phyloP scores from a whole-genome alignment of 2,329 filamentous ascomycete species.

The Cryphonectria parasitica region DNA sequence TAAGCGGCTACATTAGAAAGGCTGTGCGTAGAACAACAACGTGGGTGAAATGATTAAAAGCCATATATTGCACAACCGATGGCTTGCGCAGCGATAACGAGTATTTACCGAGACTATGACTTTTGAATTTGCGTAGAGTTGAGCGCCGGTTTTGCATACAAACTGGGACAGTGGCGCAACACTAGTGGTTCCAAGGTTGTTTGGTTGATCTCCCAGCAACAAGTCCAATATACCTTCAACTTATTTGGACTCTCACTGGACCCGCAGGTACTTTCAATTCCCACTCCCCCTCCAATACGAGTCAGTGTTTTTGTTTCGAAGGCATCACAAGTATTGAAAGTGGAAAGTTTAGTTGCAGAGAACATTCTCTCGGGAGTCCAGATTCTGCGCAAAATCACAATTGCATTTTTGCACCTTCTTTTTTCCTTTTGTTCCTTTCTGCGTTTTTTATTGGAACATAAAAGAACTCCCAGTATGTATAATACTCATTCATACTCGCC shows the following conservation, averaged over 20 bases:
- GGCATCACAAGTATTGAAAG: background rate
- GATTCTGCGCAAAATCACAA: background rate
- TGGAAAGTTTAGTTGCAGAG: background rate
- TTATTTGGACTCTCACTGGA: background rate
- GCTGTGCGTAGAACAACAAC: background rate
- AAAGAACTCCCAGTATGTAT: background rate
- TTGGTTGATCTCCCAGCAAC: background rate
- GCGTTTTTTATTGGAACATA: background rate
- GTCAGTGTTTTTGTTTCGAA: background rate
- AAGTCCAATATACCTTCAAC: slow-evolving; percentile 1
- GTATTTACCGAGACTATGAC: background rate
- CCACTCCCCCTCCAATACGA: background rate
- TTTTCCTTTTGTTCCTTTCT: background rate
- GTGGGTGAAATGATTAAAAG: too few relatives aligned
- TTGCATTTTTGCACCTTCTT: background rate
- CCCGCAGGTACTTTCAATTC: background rate
- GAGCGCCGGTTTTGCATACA: background rate
- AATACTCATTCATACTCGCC: background rate
- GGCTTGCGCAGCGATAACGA: background rate
- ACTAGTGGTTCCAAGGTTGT: slow-evolving; percentile 1
- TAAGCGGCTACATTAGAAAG: background rate
- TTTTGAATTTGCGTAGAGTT: background rate
- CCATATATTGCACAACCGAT: background rate
- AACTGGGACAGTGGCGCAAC: slow-evolving; percentile 2
- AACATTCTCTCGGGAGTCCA: background rate